phyloP scores from a whole-genome alignment of 306 rosid genomes.

The Begonia masoniana region DNA sequence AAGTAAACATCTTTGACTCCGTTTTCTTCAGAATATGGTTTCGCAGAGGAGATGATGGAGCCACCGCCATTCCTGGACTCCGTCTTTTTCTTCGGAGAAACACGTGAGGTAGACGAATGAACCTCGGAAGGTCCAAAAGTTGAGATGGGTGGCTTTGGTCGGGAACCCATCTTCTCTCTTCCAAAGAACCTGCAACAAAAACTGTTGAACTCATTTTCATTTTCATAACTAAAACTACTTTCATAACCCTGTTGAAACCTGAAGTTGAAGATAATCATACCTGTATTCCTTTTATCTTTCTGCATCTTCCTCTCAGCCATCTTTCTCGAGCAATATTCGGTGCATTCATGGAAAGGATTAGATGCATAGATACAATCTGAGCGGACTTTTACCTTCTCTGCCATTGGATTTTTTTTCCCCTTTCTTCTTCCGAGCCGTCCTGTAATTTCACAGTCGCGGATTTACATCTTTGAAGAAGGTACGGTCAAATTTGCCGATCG shows the following conservation, averaged over 20 bases:
- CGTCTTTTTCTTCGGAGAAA: conserved; percentile 21
- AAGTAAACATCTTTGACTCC: conserved; percentile 15
- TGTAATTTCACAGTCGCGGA: conserved; percentile 5
- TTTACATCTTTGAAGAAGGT: too few species aligned
- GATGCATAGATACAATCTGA: conserved; percentile 48
- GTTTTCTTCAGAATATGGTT: conserved; percentile 20
- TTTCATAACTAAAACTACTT: too few species aligned
- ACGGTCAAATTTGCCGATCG: too few species aligned
- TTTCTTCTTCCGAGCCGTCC: conserved; percentile 6
- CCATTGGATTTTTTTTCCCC: conserved; percentile 30
- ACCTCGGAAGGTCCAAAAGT: conserved; percentile 28
- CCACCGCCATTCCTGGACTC: conserved; percentile 19
- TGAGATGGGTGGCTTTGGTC: conserved; percentile 31
- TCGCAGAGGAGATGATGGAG: conserved; percentile 13
- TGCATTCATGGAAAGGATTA: conserved; percentile 89
- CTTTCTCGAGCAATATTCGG: conserved; percentile 48
- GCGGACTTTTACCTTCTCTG: conserved; percentile 35
- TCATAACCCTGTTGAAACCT: too few species aligned
- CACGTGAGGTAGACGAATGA: conserved; percentile 27
- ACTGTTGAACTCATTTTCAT: neutral
- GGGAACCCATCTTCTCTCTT: conserved; percentile 29
- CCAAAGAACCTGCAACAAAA: conserved; percentile 42
- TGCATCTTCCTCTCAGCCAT: conserved; percentile 45
- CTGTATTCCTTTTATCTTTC: conserved; percentile 42
- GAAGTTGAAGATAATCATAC: conserved; percentile 3